Base-by-base conservation (phyloP, 176 grass and related monocot genomes). In the Lolium perenne region DNA sequence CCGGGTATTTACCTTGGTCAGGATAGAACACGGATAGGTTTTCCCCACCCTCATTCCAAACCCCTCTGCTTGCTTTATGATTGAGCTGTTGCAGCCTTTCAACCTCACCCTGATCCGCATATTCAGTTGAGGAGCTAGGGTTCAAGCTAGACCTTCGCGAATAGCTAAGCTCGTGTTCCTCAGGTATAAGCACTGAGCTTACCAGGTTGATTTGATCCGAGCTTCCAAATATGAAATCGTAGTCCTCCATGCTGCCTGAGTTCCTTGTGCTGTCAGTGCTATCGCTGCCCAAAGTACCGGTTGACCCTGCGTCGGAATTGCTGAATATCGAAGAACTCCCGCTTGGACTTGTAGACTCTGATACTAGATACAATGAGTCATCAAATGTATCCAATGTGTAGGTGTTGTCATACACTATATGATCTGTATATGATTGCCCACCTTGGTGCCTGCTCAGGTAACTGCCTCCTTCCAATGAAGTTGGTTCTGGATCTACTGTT, bases 311-410 rank as follows among this genome's bases (percentile, higher is more conserved):
- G 67, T 95, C 93, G 4, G 94, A 97, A 65, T 65, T 79, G 88
- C 83, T 94, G 57, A 98, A 89, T 21, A 92, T 86, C 10, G 90
- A 95, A 85, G 93, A 95, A 67, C 73, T 92, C 41, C 92, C 88
- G 14, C 86, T 88, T 11, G 35, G 32, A 16, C 87, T 83, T 13
- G 82, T 82, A 8, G 78, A 90, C 49, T 86, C 86, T 4, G 58
- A 61, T 49, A 26, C 20, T 2, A 8, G 78, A 47, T 61, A 66
- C 1, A 17, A 41, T 17, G 63, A 80, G 9, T 10, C 67, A 23
- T 51, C 17, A 3, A 86, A 81, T n/a, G 61, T 26, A 55, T 70
- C 87, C 46, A 79, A 65, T 47, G 43, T 46, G 62, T 58, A 57
- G 13, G 59, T 51, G 70, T 66, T 67, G 74, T 84, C 70, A 68